Evolutionary conservation across 192 early-diverging fungal species (phyloP).

Genomic region (Umbelopsis sp.): DNA sequence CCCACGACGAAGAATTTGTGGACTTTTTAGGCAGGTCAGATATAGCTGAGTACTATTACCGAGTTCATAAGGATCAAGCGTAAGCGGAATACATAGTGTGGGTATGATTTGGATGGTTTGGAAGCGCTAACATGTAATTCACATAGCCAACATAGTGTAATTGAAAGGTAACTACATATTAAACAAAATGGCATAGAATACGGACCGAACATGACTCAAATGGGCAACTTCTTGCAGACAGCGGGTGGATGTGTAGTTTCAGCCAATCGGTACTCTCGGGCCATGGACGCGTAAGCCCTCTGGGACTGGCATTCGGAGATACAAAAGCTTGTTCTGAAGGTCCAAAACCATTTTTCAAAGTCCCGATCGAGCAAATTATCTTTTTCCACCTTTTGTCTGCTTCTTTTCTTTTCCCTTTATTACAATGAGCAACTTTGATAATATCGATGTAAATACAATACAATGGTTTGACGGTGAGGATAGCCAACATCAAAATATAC

Average conservation of each 20-base stretch:
- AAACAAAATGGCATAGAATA: neutral
- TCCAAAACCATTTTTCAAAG: neutral
- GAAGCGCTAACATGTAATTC: neutral
- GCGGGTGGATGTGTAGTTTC: conserved; percentile 5
- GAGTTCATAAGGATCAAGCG: conserved; percentile 82
- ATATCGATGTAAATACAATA: conserved; percentile 15
- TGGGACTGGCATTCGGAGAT: neutral
- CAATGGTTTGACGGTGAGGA: conserved; percentile 22
- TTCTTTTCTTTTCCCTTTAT: neutral
- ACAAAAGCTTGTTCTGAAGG: neutral
- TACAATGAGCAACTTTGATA: conserved; percentile 6
- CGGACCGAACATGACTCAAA: conserved; percentile 7
- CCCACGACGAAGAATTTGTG: conserved; percentile 97
- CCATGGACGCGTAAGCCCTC: conserved; percentile 17
- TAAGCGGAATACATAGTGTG: conserved; percentile 28
- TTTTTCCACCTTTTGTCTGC: neutral
- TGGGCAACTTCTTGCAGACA: neutral
- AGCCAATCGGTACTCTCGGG: neutral
- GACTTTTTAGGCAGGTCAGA: conserved; percentile 77
- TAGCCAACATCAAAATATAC: neutral
- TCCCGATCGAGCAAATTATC: neutral
- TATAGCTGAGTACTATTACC: conserved; percentile 85
- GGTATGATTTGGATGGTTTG: neutral
- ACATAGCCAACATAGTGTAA: conserved; percentile 8
- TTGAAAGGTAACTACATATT: conserved; percentile 7